Base-by-base conservation (phyloP, 2,329 filamentous ascomycete species). In the Xylariaceae sp. region DNA sequence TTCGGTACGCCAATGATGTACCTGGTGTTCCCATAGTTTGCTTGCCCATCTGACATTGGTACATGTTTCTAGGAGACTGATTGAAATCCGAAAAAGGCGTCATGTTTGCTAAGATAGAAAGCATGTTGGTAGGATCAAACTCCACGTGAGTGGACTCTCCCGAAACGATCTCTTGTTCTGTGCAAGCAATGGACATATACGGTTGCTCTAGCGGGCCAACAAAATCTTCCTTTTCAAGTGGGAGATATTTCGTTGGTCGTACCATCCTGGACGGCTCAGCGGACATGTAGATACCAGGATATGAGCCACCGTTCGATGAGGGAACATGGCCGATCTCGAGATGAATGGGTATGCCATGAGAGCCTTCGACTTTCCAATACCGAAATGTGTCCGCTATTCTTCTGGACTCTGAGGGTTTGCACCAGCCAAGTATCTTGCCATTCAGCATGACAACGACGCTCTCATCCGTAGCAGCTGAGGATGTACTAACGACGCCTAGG, bases 41-140 rank as follows among this genome's bases (percentile, higher is more conserved):
- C 65, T 98, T 98, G 70, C 89, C 89, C 93, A 97, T 97, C 74
- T 97, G 93, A 70, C 90, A 96, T 63, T 95, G 88, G 64, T 97
- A 98, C 91, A 97, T 97, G 68, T 98, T 98, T 77, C 93, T 78
- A 2, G 93, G 93, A 12, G 90, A 96, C 66, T 98, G 93, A 68
- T 98, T 98, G 70, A 95, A 95, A 63, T 98, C 89, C 35, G 91
- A 96, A 68, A 98, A 98, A 3, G 93, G 93, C 0, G 93, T 98
- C 85, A 96, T 95, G 68, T 97, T 97, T 57, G 93, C 93, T 38
- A 98, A 77, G 51, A 98, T 97, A 7, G 91, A 97, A 19, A 98
- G 79, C 51, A 98, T 97, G 66, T 97, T 93, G 24, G 93, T 98
- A 2, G 93, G 90, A 43, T 90, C 85, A 56, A 87, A 87, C 65